phyloP scores from a whole-genome alignment of 2,329 filamentous ascomycete genomes.

The Fusarium nematophilum region DNA sequence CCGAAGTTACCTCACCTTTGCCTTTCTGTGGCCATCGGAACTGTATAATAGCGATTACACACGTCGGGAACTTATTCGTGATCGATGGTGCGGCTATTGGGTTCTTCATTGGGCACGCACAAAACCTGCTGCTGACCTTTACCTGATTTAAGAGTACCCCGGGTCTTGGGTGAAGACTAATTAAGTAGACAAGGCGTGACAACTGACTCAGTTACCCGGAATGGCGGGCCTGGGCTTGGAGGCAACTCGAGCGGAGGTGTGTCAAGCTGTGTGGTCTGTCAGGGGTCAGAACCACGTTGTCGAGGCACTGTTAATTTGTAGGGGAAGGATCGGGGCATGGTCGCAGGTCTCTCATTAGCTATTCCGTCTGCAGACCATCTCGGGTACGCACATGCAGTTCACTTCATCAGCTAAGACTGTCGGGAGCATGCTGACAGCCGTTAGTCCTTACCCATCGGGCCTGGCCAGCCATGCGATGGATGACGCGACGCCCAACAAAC shows the following conservation, averaged over 20 bases:
- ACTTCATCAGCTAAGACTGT: conserved; percentile 1
- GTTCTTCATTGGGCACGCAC: conserved; percentile 8
- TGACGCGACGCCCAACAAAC: too few relatives aligned
- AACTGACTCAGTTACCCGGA: conserved; percentile 31
- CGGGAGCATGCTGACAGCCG: conserved; percentile 1
- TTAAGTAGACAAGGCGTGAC: conserved; percentile 6
- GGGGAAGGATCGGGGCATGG: background rate
- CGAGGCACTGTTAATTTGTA: background rate
- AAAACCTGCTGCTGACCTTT: conserved; percentile 13
- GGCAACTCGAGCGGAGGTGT: too few relatives aligned
- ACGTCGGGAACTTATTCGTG: conserved; percentile 30
- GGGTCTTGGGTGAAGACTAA: conserved; percentile 18
- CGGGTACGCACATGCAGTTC: conserved; percentile 3
- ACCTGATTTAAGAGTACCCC: conserved; percentile 22
- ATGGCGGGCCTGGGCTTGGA: conserved; percentile 9
- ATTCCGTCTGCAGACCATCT: conserved; percentile 5
- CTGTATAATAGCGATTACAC: too few relatives aligned
- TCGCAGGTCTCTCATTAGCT: background rate
- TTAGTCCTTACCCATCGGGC: background rate
- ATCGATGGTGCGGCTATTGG: conserved; percentile 11
- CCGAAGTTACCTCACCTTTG: too few relatives aligned
- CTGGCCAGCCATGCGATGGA: too few relatives aligned
- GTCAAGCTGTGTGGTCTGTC: too few relatives aligned
- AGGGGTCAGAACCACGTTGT: background rate
- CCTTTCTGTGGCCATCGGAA: too few relatives aligned